Percentiles rank a stretch among this genome's conserved stretches.
Conservation (phyloP, 352 stramenopile genomes). For the Phytophthora niederhauseri region DNA sequence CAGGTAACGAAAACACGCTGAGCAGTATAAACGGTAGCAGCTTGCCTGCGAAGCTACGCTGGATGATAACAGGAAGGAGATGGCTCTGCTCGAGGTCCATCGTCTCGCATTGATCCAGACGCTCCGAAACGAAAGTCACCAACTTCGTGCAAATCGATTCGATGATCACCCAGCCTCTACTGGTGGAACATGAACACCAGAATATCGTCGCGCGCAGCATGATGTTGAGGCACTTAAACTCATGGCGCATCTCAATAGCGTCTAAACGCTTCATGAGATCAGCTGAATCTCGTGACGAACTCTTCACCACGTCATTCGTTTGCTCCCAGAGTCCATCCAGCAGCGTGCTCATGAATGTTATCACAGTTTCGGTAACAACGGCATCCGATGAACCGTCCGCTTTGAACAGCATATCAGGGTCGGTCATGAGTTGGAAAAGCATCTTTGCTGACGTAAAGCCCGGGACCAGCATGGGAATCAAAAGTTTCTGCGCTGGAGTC, state of each 20-base stretch:
- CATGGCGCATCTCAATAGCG: constrained; percentile 50
- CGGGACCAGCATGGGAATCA: constrained; percentile 86
- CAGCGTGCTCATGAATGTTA: constrained; percentile 63
- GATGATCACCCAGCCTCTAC: constrained; percentile 62
- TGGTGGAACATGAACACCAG: constrained; percentile 65
- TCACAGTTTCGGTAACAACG: constrained; percentile 34
- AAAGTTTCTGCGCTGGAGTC: constrained; percentile 58
- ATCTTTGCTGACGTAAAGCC: constrained; percentile 85
- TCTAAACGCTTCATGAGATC: constrained; percentile 38
- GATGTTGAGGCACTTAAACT: constrained; percentile 87
- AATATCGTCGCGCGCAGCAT: constrained; percentile 74
- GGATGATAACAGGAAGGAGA: constrained; percentile 41
- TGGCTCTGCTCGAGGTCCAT: constrained; percentile 24
- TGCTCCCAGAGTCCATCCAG: constrained; percentile 57
- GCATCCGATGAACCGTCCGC: constrained; percentile 16
- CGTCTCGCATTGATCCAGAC: constrained; percentile 37
- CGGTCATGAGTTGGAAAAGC: constrained; percentile 82
- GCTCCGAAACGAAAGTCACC: constrained; percentile 47
- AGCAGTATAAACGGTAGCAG: constrained; percentile 79
- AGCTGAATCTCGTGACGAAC: constrained; percentile 12
- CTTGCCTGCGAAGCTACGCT: constrained; percentile 72
- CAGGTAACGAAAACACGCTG: constrained; percentile 67
- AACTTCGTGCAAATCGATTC: constrained; percentile 60
- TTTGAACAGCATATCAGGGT: constrained; percentile 41
- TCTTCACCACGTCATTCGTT: constrained; percentile 29